A percentile compares a stretch with the other conserved stretches of the same genome.
Evolutionary conservation across 1,284 basidiomycete genomes (phyloP).

Genomic region (Ceratobasidium sp.): DNA sequence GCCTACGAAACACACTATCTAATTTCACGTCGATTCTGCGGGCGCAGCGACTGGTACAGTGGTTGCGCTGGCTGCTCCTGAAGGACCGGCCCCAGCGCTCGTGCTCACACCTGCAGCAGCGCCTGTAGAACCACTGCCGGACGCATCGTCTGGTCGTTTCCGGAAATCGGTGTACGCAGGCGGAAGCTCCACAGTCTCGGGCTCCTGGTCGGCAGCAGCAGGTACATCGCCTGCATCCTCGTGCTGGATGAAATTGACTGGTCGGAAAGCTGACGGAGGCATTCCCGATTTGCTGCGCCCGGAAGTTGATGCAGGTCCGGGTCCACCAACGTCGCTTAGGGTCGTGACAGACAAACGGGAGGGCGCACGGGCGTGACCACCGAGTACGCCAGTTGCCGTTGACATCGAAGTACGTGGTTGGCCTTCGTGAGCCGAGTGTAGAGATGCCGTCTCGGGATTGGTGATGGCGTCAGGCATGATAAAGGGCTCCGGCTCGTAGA

Average conservation of each 20-base stretch:
- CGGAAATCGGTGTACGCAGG: constrained; percentile 76
- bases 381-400: neutral
- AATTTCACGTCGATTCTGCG: neutral
- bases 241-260: constrained; percentile 81
- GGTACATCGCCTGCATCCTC: constrained; percentile 70
- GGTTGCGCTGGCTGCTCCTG: neutral
- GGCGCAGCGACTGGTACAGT: constrained; percentile 5
- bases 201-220: constrained; percentile 50
- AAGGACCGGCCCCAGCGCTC: neutral
- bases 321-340: constrained; percentile 3
- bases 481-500: constrained; percentile 76
- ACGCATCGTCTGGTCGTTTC: constrained; percentile 40
- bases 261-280: constrained; percentile 54
- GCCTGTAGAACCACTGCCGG: neutral
- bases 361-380: neutral
- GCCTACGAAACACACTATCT: constrained; percentile 4
- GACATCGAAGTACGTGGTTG: neutral
- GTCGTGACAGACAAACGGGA: constrained; percentile 23
- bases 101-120: neutral
- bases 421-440: constrained; percentile 17
- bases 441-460: constrained; percentile 46
- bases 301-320: constrained; percentile 45
- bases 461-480: constrained; percentile 67
- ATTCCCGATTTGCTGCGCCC: constrained; percentile 49
- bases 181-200: constrained; percentile 70